phyloP scores from a whole-genome alignment of 2,329 filamentous ascomycete species.

The Beauveria brongniartii region DNA sequence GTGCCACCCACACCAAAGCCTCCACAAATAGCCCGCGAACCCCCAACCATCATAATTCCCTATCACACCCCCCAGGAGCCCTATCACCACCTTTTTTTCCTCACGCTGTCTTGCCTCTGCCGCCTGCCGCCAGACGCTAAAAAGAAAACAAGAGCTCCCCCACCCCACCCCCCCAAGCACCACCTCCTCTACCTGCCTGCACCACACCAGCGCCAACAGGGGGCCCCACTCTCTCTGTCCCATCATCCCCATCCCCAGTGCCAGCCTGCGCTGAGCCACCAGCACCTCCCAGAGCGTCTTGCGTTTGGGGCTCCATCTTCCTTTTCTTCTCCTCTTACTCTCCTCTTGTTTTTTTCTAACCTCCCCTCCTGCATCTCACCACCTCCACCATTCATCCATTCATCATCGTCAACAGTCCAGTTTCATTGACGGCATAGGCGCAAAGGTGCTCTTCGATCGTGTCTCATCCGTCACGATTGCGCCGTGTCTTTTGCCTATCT shows the following conservation, averaged over 20 bases:
- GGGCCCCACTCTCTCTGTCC: constrained; percentile 2
- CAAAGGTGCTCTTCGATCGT: not conserved
- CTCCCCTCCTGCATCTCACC: constrained; percentile 5
- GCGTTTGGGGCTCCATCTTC: constrained; percentile 9
- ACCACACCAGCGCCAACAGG: constrained; percentile 7
- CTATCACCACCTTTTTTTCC: not conserved
- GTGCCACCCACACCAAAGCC: not conserved
- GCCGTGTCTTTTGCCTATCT: not conserved
- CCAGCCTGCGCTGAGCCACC: not conserved
- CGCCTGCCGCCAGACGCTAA: constrained; percentile 5
- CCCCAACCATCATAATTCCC: not conserved
- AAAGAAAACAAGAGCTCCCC: not conserved
- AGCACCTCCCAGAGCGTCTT: constrained; percentile 1
- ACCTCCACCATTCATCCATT: constrained; percentile 5
- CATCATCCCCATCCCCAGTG: constrained; percentile 4
- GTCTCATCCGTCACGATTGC: constrained; percentile 1
- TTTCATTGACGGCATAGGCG: constrained; percentile 2
- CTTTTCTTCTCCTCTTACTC: constrained; percentile 5
- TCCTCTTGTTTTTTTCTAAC: not conserved
- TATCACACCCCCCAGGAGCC: not conserved
- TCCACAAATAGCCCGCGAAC: not conserved
- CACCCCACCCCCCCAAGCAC: not conserved
- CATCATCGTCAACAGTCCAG: not conserved
- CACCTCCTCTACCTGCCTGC: not conserved
- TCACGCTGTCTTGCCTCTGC: not conserved